Evolutionary conservation across 2,329 filamentous ascomycete genomes (phyloP), one percentile per base, ranked within the genome.

Genomic region (Colletotrichum tropicicola): DNA sequence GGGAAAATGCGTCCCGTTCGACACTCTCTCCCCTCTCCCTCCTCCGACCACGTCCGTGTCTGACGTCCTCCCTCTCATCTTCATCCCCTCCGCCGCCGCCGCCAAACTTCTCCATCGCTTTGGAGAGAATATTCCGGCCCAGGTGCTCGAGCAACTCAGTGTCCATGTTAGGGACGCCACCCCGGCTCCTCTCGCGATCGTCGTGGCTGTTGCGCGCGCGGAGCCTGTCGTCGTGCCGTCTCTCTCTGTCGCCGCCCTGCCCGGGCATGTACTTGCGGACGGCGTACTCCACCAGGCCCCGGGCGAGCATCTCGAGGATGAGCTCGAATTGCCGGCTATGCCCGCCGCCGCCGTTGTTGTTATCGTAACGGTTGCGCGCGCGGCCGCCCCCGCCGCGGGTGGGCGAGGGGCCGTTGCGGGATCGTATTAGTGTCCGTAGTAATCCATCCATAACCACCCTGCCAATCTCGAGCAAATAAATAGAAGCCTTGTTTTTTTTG

Each of bases 91-190:
- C 27, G 12, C 44, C 57, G 3, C 44, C 52, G 9, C 41, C 53
- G 2, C 59, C 59, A 10, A 64, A 59, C 17, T 51, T 55, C 23
- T 63, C 55, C 15, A 59, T 55, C 5, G 64, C 52, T 21, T 66
- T 66, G 23, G 45, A 51, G 5, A 68, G 45, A 4, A 68, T 63
- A 5, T 23, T 63, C 53, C 54, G 43, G 6, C 66, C 63, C 5
- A 68, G 28, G 23, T 54, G 37, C 25, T 68, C 63, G 35, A 66
- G 49, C 48, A 62, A 54, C 10, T 66, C 66, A 19, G 21, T 21
- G 6, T 68, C 66, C 37, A 66, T 41, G 23, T 59, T 59, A 35
- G 54, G 60, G 19, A 65, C 60, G 48, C 47, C 49, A 15, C 64
- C 53, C 15, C 60, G 23, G 28, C 15, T 9, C 39, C 47, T 55